These are phyloP conservation scores for Sporothrix protearum DNA, from an alignment of 2,329 filamentous ascomycete genomes.

Conservation along the genomic window DNA sequence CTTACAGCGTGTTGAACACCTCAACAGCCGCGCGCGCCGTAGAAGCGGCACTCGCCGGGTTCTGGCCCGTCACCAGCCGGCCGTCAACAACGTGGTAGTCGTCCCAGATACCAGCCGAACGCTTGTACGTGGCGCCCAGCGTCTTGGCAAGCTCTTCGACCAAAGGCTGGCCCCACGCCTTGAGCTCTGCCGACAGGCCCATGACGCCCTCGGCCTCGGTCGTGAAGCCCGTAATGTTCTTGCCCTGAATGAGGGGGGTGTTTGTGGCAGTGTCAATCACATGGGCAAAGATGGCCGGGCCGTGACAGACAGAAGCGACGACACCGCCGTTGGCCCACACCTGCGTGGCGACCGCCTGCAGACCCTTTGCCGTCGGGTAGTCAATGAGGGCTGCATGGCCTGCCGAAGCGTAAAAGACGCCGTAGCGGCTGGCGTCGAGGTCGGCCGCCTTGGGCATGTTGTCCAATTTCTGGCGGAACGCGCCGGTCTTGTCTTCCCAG, in stretches of 20 bases:
- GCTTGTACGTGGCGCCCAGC: constrained; percentile 19
- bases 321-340: constrained; percentile 42
- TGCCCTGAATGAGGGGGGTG: constrained; percentile 39
- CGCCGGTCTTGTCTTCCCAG: constrained; percentile 45
- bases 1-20: constrained; percentile 38
- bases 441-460: constrained; percentile 39
- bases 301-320: constrained; percentile 43
- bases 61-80: constrained; percentile 42
- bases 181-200: constrained; percentile 35
- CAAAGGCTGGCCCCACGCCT: constrained; percentile 34
- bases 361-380: constrained; percentile 41
- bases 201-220: constrained; percentile 38
- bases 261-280: constrained; percentile 36
- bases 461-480: constrained; percentile 46
- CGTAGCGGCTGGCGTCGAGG: constrained; percentile 36
- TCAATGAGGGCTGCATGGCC: constrained; percentile 47
- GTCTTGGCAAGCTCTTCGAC: constrained; percentile 36
- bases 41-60: constrained; percentile 40
- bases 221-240: constrained; percentile 41
- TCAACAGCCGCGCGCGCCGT: constrained; percentile 40
- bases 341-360: constrained; percentile 42
- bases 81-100: constrained; percentile 37
- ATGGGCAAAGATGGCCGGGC: constrained; percentile 39
- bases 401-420: constrained; percentile 43
- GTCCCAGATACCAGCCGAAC: constrained; percentile 32